These are phyloP conservation scores for Hymenoscyphus albidus DNA, from an alignment of 2,329 filamentous ascomycete genomes.

Conservation along the genomic window DNA sequence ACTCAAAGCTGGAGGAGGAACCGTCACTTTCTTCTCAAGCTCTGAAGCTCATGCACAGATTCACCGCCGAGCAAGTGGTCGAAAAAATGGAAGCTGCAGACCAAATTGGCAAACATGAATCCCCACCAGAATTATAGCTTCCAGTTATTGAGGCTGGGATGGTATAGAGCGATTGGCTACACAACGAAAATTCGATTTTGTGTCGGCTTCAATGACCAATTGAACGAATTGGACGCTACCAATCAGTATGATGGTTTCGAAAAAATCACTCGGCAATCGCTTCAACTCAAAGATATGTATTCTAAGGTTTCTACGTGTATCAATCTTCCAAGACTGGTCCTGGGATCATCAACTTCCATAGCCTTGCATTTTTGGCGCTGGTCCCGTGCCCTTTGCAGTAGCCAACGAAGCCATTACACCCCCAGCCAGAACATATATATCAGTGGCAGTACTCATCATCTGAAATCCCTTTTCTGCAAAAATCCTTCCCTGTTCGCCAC, in stretches of 20 bases:
- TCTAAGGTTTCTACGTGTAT: background rate
- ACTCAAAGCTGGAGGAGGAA: constrained; percentile 45
- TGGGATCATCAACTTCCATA: constrained; percentile 8
- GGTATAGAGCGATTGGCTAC: background rate
- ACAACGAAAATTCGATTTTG: background rate
- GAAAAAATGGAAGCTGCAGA: constrained; percentile 62
- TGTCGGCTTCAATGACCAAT: no score
- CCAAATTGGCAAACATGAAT: background rate
- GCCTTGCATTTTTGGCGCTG: constrained; percentile 22
- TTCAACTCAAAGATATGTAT: background rate
- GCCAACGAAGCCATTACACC: constrained; percentile 45
- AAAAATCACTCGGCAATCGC: background rate
- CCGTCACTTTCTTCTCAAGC: constrained; percentile 41
- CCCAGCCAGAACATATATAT: constrained; percentile 49
- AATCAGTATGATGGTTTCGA: background rate
- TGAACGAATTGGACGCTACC: background rate
- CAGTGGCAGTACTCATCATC: constrained; percentile 57
- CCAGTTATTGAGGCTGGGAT: background rate
- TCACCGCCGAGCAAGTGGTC: constrained; percentile 62
- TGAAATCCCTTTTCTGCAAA: constrained; percentile 57
- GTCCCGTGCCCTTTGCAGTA: constrained; percentile 42
- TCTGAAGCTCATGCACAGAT: constrained; percentile 74
- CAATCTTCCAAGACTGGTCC: background rate
- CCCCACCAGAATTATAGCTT: background rate
- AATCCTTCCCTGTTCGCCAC: constrained; percentile 51